Evolutionary conservation across 441 rosid species (phyloP).

Genomic region (Manihot esculenta): DNA sequence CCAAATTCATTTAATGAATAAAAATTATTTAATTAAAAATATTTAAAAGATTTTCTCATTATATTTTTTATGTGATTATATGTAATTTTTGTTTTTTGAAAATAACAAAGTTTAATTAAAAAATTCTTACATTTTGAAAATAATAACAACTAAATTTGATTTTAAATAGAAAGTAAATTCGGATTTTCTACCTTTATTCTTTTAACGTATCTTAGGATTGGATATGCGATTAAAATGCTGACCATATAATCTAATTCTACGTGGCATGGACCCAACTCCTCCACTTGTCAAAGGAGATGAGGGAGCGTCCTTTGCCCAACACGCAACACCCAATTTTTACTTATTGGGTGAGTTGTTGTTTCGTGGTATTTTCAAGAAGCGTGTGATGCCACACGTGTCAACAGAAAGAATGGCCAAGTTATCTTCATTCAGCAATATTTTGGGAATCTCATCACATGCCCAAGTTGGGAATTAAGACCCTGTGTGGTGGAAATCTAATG

Average conservation of each 20-base stretch:
- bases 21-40: no score
- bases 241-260: conserved; percentile 10
- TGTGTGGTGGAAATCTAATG: not conserved
- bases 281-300: conserved; percentile 22
- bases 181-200: no score
- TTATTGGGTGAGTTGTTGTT: conserved; percentile 18
- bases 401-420: not conserved
- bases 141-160: no score
- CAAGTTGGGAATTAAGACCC: not conserved
- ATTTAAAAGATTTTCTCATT: no score
- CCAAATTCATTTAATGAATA: no score
- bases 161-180: no score
- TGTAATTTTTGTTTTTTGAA: no score
- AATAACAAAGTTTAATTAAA: no score
- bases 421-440: not conserved
- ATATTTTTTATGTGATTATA: no score
- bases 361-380: conserved; percentile 8
- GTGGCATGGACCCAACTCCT: conserved; percentile 21
- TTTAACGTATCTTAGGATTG: not conserved
- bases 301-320: not conserved
- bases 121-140: no score
- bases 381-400: conserved; percentile 26
- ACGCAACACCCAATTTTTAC: conserved; percentile 15
- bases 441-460: not conserved
- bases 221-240: conserved; percentile 16